phyloP scores from a whole-genome alignment of 345 rosid species.

The Aquilaria yunnanensis region DNA sequence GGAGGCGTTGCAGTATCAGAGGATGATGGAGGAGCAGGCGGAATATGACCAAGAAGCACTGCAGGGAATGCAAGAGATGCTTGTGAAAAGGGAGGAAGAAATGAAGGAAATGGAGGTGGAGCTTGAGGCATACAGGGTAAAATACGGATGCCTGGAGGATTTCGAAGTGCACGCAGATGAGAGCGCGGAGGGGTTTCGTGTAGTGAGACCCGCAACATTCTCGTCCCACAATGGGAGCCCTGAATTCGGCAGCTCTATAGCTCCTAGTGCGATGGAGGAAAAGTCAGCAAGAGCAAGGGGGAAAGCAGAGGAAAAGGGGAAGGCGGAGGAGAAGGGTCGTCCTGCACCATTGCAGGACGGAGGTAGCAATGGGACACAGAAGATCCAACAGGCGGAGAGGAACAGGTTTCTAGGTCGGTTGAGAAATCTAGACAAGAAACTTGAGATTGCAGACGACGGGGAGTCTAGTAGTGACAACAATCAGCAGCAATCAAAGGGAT shows the following conservation, averaged over 20 bases:
- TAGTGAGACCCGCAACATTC: constrained; percentile 12
- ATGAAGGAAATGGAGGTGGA: constrained; percentile 55
- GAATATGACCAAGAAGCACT: constrained; percentile 82
- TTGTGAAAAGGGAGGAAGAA: constrained; percentile 53
- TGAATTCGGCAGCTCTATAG: constrained; percentile 12
- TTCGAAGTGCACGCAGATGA: constrained; percentile 19
- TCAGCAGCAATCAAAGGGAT: constrained; percentile 13
- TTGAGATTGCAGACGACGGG: constrained; percentile 11
- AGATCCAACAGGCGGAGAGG: neutral
- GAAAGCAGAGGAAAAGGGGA: constrained; percentile 14
- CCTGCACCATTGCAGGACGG: neutral
- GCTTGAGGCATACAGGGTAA: constrained; percentile 47
- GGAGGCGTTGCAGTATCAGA: constrained; percentile 93
- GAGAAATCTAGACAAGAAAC: constrained; percentile 21
- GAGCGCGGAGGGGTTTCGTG: constrained; percentile 20
- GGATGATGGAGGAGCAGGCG: constrained; percentile 98
- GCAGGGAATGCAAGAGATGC: constrained; percentile 43
- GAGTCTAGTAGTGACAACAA: constrained; percentile 20
- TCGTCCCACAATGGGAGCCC: constrained; percentile 19
- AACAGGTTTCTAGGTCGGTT: constrained; percentile 7
- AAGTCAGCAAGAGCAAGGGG: constrained; percentile 4
- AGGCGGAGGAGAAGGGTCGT: neutral
- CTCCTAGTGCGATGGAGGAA: constrained; percentile 14
- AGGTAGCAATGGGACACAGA: neutral
- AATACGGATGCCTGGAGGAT: constrained; percentile 42